Evolutionary conservation across 805 yeast species (phyloP).

Genomic region (Candida succiphila): DNA sequence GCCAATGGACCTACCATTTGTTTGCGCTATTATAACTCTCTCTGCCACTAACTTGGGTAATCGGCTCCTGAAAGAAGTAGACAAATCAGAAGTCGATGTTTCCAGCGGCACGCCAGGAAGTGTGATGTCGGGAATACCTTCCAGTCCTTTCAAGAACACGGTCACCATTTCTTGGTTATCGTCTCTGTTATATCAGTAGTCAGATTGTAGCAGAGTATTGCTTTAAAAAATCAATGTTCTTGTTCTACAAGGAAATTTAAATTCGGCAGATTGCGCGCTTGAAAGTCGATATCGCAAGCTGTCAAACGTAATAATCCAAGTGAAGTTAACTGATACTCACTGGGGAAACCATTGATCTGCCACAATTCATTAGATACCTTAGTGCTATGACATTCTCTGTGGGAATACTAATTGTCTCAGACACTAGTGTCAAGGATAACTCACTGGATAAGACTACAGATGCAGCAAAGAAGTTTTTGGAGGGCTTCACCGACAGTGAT

Average conservation of each 20-base stretch:
- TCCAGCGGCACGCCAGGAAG: too few relatives aligned
- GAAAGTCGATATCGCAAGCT: too few relatives aligned
- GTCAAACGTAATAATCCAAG: too few relatives aligned
- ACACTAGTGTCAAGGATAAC: constrained; percentile 24
- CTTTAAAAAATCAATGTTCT: too few relatives aligned
- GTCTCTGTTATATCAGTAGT: background rate
- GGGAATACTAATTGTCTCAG: constrained; percentile 30
- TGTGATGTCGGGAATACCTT: too few relatives aligned
- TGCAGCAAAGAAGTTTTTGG: constrained; percentile 9
- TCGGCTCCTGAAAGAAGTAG: background rate
- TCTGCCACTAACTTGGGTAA: constrained; percentile 6
- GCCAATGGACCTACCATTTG: constrained; percentile 7
- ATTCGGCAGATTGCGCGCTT: too few relatives aligned
- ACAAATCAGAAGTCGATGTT: constrained; percentile 2
- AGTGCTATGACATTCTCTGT: constrained; percentile 19
- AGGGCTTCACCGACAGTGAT: constrained; percentile 1
- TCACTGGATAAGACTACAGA: constrained; percentile 24
- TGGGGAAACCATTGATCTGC: too few relatives aligned
- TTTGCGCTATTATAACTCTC: constrained; percentile 7
- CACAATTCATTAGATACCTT: too few relatives aligned
- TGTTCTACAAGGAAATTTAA: too few relatives aligned
- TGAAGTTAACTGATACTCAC: too few relatives aligned
- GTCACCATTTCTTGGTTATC: background rate
- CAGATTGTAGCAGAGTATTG: background rate
- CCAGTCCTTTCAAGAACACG: constrained; percentile 8